Conservation (phyloP, 441 rosid species). For the Gossypium davidsonii region DNA sequence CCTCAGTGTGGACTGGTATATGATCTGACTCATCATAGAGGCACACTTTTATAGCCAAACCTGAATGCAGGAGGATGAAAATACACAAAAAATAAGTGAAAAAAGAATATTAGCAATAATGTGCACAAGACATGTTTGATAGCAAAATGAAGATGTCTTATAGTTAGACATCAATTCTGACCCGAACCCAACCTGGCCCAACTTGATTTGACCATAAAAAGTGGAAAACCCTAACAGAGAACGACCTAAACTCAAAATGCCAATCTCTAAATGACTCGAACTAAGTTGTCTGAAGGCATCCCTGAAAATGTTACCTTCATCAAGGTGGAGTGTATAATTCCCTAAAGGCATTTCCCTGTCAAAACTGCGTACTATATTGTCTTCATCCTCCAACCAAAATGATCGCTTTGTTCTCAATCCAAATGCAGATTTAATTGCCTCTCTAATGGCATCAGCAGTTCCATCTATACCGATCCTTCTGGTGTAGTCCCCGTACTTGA, state of each 20-base stretch:
- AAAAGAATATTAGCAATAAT: background rate
- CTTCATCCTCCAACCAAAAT: constrained; percentile 98
- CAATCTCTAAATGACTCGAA: background rate
- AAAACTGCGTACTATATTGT: constrained; percentile 68
- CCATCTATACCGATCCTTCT: constrained; percentile 91
- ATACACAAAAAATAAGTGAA: background rate
- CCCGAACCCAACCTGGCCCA: background rate
- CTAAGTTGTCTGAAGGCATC: background rate
- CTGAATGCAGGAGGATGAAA: constrained; percentile 25
- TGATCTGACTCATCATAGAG: constrained; percentile 78
- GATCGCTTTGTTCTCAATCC: constrained; percentile 79
- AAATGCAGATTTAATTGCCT: constrained; percentile 79
- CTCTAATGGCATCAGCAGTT: constrained; percentile 76
- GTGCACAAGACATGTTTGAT: background rate
- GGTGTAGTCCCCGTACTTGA: constrained; percentile 82
- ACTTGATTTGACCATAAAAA: background rate
- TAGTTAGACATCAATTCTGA: background rate
- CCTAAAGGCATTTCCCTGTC: constrained; percentile 96
- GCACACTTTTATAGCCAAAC: constrained; percentile 73
- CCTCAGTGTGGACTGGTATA: constrained; percentile 76
- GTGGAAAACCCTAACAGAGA: background rate
- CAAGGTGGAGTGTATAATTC: constrained; percentile 74
- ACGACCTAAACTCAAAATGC: background rate
- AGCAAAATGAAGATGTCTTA: background rate
- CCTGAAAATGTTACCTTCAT: constrained; percentile 53